Evolutionary conservation across 2,329 filamentous ascomycete genomes (phyloP).

Genomic region (Diaporthe sp.): DNA sequence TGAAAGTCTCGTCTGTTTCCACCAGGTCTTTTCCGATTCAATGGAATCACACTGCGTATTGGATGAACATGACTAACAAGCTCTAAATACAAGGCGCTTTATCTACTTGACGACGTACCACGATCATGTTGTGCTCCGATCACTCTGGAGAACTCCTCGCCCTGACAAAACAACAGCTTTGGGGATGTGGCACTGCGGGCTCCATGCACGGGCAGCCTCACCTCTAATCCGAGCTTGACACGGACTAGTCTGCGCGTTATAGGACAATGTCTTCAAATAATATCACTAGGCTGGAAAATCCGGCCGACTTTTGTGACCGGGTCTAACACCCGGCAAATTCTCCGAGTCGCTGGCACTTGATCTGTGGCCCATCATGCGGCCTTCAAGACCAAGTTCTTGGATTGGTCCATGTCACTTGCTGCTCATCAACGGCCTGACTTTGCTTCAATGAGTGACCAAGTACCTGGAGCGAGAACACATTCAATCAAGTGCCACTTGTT

Average conservation of each 20-base stretch:
- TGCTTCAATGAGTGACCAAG: not conserved
- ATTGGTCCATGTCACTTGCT: not conserved
- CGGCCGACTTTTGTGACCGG: not conserved
- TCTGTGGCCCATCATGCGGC: conserved; percentile 13
- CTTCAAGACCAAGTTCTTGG: not conserved
- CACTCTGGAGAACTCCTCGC: not conserved
- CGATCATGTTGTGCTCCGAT: not conserved
- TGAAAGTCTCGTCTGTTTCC: not conserved
- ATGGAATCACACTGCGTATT: too few species aligned
- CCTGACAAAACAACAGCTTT: not conserved
- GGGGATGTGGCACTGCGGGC: not conserved
- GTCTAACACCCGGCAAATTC: not conserved
- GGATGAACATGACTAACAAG: not conserved
- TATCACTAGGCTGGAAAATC: too few species aligned
- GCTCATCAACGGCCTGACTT: not conserved
- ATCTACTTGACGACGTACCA: not conserved
- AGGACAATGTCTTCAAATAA: not conserved
- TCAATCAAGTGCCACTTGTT: not conserved
- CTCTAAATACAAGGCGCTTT: rapidly evolving
- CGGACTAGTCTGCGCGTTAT: not conserved
- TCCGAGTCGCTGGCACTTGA: not conserved
- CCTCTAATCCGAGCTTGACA: not conserved
- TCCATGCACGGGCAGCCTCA: not conserved
- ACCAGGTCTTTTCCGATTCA: not conserved
- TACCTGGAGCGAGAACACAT: not conserved